Base-by-base conservation (phyloP, 768 basidiomycete species). In the Plicaturopsis crispa region DNA sequence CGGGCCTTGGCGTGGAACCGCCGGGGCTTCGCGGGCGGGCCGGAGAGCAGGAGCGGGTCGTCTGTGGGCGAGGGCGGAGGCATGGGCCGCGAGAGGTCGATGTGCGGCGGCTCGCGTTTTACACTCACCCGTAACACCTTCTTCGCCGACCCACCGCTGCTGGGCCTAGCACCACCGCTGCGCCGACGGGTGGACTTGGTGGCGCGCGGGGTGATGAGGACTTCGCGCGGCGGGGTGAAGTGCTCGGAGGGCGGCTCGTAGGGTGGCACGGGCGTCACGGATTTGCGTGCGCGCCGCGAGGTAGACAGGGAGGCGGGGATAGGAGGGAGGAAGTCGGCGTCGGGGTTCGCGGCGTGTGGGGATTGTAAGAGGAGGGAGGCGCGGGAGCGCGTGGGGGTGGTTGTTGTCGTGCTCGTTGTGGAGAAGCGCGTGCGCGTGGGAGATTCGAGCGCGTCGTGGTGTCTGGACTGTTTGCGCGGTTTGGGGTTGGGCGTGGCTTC, bases 1-100 rank as follows among this genome's bases (percentile, higher is more conserved):
- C 26, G 10, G 8, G 10, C 26, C 8, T 8, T 8, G 26, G 26
- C 26, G 14, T 28, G 26, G 8, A 28, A 8, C 26, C 8, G 26
- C 26, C 26, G 8, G 10, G 26, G 10, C 26, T 28, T 38, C 44
- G 59, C 51, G n/a, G 62, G 49, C 8, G 63, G 62, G 3, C 68
- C 75, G 32, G 67, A 69, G 20, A 88, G 64, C 2, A 88, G 60
- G 0, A 88, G 55, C 0, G 85, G 85, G 48, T 88, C 85, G 24
- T 88, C 85, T 1, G 74, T 74, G 3, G 85, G 85, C 38, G 81
- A 84, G 0, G 82, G 66, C 1, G 85, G 86, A 6, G 80, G 76
- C 48, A 76, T 67, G 4, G 78, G 78, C 11, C 52, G 64, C 34
- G 54, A 66, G 20, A 82, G 57, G 48, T 84, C 73, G 45, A 84